Conservation (phyloP, 2,329 filamentous ascomycete genomes). For the Paraphaeosphaeria minitans region DNA sequence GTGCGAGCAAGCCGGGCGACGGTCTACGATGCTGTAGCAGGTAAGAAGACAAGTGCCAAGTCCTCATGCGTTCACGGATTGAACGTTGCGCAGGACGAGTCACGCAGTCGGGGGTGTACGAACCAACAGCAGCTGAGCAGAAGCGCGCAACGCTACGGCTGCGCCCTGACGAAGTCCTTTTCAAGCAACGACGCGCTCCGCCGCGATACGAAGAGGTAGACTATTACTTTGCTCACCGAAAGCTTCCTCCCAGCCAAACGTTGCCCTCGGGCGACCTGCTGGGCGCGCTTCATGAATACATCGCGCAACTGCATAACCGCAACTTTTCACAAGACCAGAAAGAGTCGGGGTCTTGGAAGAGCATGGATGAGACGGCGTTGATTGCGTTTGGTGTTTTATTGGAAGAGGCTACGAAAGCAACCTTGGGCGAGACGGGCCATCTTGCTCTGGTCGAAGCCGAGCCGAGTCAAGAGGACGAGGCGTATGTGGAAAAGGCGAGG, state of each 20-base stretch:
- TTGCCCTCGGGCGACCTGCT: constrained; percentile 73
- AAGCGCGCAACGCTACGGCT: constrained; percentile 49
- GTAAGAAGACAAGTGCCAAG: constrained; percentile 44
- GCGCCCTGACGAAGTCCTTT: constrained; percentile 73
- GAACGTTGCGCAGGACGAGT: constrained; percentile 49
- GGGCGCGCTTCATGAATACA: constrained; percentile 70
- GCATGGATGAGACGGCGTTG: constrained; percentile 79
- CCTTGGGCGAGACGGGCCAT: constrained; percentile 69
- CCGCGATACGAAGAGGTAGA: constrained; percentile 72
- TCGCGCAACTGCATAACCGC: constrained; percentile 67
- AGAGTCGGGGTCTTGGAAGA: constrained; percentile 54
- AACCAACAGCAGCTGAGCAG: constrained; percentile 35
- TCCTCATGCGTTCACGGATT: not conserved
- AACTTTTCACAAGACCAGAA: constrained; percentile 29
- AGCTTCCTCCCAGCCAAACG: constrained; percentile 55
- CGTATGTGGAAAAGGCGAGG: constrained; percentile 7
- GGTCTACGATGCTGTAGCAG: constrained; percentile 75
- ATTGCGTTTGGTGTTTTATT: constrained; percentile 75
- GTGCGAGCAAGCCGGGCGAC: constrained; percentile 54
- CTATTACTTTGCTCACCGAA: constrained; percentile 69
- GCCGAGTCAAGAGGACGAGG: constrained; percentile 26
- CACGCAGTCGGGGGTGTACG: constrained; percentile 52
- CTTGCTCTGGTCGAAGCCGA: constrained; percentile 70
- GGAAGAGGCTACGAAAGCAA: constrained; percentile 69
- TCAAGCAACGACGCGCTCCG: constrained; percentile 68